Base-by-base conservation (phyloP, 805 yeast species). In the Vanderwaltozyma tropicalis region DNA sequence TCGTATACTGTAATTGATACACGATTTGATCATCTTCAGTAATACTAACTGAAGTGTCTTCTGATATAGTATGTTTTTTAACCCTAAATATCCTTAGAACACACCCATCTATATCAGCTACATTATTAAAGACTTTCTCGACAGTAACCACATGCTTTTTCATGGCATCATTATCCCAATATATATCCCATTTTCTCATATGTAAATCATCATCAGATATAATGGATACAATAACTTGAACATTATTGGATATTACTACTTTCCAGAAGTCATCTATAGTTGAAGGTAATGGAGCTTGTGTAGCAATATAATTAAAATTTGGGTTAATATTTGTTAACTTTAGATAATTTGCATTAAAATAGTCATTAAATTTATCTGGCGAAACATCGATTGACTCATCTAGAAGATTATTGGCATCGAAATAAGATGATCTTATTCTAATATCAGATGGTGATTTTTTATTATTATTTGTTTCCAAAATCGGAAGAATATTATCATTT, bases 211-310 rank as follows among this genome's bases (percentile, higher is more conserved):
- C 64, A 41, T 82, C 78, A 10, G 80, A 78, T 7, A 94, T 81
- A 42, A 86, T 66, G 26, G 94, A 83, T 4, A 89, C 61, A 30
- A 89, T 76, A 1, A 88, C 62, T n/a, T 81, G 77, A 7, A 76
- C 70, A 3, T 68, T 58, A 48, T 83, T 74, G 27, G 78, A 72
- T 41, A 76, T 66, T 0, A 84, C 73, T 55, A 86, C 83, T 46
- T 77, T 80, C 95, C 96, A 89, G 53, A 92, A 89, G 57, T 89
- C 96, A 25, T 80, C 82, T 31, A 80, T 69, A 0, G 97, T 89
- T 16, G 73, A 69, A 3, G 67, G 67, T 31, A 83, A 56, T 2
- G 98, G 98, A 1, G 96, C 98, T 55, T 89, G 96, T 1, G 94
- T 74, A 0, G 95, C 96, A 44, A 88, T 82, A 51, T 80, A 82